phyloP scores from a whole-genome alignment of 352 stramenopile genomes.

The Phytophthora cactorum region DNA sequence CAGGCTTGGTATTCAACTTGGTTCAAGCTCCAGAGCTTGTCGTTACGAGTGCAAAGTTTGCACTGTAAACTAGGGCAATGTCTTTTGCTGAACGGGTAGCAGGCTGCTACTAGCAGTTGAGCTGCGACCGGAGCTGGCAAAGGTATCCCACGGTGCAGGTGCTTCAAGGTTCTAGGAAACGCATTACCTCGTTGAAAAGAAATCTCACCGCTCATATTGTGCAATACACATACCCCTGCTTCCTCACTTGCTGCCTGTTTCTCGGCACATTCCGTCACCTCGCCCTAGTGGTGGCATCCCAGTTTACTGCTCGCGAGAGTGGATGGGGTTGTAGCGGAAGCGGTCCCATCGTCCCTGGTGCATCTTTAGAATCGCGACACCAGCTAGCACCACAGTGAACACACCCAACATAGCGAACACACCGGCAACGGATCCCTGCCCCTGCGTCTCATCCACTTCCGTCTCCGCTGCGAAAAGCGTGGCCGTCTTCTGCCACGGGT shows the following conservation, averaged over 20 bases:
- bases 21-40: neutral
- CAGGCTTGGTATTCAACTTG: neutral
- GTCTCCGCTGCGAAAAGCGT: constrained; percentile 18
- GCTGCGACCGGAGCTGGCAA: no score
- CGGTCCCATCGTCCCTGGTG: constrained; percentile 35
- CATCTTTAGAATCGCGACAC: constrained; percentile 39
- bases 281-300: neutral
- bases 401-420: constrained; percentile 44
- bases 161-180: neutral
- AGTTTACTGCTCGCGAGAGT: constrained; percentile 39
- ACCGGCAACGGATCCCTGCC: constrained; percentile 34
- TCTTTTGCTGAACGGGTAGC: no score
- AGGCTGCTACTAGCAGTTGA: no score
- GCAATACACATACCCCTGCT: constrained; percentile 16
- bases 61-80: no score
- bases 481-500: constrained; percentile 56
- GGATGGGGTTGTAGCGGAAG: constrained; percentile 65
- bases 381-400: constrained; percentile 42
- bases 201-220: constrained; percentile 31
- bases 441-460: constrained; percentile 17
- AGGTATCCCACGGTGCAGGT: neutral
- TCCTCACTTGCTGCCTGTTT: constrained; percentile 9
- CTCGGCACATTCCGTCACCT: constrained; percentile 6
- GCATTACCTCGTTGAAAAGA: constrained; percentile 5
- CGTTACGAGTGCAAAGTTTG: no score